Conservation (phyloP, 2,329 filamentous ascomycete genomes). For the Onygena corvina region DNA sequence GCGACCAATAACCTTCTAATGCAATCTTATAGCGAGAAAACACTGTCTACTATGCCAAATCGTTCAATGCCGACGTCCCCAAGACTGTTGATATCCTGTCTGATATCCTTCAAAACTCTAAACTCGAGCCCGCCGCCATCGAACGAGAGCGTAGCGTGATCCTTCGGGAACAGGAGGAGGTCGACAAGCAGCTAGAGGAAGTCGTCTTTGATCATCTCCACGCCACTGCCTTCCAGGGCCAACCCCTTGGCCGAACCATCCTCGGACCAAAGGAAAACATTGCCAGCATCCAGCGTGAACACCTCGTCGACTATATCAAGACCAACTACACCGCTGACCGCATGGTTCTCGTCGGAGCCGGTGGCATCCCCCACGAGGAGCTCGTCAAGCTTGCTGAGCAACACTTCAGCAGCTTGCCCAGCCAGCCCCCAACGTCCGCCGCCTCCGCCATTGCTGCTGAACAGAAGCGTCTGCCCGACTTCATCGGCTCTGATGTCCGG, state of each 20-base stretch:
- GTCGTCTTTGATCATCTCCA: conserved; percentile 99
- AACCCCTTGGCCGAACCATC: conserved; percentile 94
- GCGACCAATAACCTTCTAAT: neutral
- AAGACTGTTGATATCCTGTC: conserved; percentile 95
- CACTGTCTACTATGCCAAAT: conserved; percentile 99
- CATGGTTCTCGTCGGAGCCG: conserved; percentile 95
- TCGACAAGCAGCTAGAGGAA: conserved; percentile 99
- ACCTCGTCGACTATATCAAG: conserved; percentile 94
- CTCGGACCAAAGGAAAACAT: conserved; percentile 98
- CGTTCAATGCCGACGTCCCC: conserved; percentile 95
- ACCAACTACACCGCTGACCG: conserved; percentile 99
- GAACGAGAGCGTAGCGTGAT: conserved; percentile 98
- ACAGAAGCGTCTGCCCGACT: conserved; percentile 79
- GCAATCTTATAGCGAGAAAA: conserved; percentile 64
- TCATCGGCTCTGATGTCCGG: conserved; percentile 90
- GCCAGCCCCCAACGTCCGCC: conserved; percentile 60
- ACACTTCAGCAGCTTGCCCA: conserved; percentile 73
- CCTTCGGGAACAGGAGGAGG: conserved; percentile 95
- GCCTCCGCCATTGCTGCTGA: conserved; percentile 59
- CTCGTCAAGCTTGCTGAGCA: conserved; percentile 94
- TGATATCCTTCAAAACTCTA: conserved; percentile 98
- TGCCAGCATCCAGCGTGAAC: conserved; percentile 80
- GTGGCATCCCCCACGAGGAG: conserved; percentile 85
- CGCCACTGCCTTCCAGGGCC: conserved; percentile 92
- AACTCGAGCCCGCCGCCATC: conserved; percentile 83